Evolutionary conservation across 116 monocot species (phyloP), one percentile per base, ranked within the genome.

Genomic region (Trichopus zeylanicus): DNA sequence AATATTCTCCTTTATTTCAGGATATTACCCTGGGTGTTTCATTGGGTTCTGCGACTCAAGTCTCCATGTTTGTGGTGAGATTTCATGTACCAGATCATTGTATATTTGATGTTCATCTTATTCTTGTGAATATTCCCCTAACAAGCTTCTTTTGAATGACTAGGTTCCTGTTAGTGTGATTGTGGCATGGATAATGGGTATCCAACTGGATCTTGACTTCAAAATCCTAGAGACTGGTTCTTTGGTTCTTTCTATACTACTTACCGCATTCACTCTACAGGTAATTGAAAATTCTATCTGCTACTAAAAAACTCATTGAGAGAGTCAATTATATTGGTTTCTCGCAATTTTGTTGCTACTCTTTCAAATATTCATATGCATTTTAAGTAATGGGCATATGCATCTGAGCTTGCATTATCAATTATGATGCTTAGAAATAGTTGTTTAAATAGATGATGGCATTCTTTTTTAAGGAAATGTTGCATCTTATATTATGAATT

Each of bases 51-150:
- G 83, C 88, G 54, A 83, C 88, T 57, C 88, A 88, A 60, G 77
- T 88, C 19, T 83, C 88, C 48, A 70, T 88, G 80, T 88, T 88
- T 77, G 88, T 88, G 83, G 88, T 88, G 60, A 73, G 76, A 51
- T 55, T 60, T 38, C 0, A 8, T 15, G 2, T 5, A 15, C 23
- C 22, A 6, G 0, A 37, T 35, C 37, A 37, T 15, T 37, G 15
- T 37, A 15, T 37, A 37, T 11, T 37, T 30, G 5, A 3, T 60
- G 2, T 32, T 58, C 18, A 15, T 29, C 1, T 37, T 15, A 37
- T 19, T 11, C 37, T 4, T 37, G 37, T 8, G 0, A 31, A 25
- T 26, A 38, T 7, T 46, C 3, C 15, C 28, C 29, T 25, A 9
- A 20, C 25, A 18, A 48, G 31, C 19, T 53, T 37, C 9, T 33